Evolutionary conservation across 2,329 filamentous ascomycete species (phyloP), one percentile per base, ranked within the genome.

Genomic region (Botryotinia calthae): DNA sequence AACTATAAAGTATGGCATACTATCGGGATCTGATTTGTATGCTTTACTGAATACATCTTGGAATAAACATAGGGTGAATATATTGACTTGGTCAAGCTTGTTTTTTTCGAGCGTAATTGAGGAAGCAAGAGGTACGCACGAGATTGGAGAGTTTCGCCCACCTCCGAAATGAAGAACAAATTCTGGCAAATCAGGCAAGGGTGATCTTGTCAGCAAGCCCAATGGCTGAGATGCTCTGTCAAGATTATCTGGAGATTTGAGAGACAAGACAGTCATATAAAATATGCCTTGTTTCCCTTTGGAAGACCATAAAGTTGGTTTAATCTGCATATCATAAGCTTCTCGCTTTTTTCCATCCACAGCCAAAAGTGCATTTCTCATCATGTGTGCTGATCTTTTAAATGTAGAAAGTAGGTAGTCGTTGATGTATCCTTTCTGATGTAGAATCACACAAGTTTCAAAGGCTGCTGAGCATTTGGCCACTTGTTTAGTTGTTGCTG

Each of bases 401-500:
- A 93, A 93, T 0, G 87, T 88, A 0, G 96, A 93, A 72, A 93
- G 87, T 3, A 98, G 85, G 79, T 94, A 84, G 0, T 90, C 86
- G 79, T 98, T 89, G 8, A 99, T 84, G 74, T 91, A 89, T 2
- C 87, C 87, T 70, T 87, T 86, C 73, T 88, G 85, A 65, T 91
- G 85, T 25, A 99, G 85, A 74, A 89, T 81, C 1, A 94, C 80
- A 79, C 95, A 98, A 68, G 92, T 89, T 78, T 94, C 89, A 80
- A 95, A 98, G 0, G 96, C 95, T 4, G 95, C 95, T 0, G 95
- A 93, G 76, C 93, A 93, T 81, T 96, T 97, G 7, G 96, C 95
- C 28, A 91, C 83, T 44, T 90, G 86, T 81, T 97, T 98, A 73
- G 87, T 93, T 12, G 84, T 81, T 72, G 91, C 88, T 0, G 88